Conservation (phyloP, 208 protist species). For the Strigomonas culicis region DNA sequence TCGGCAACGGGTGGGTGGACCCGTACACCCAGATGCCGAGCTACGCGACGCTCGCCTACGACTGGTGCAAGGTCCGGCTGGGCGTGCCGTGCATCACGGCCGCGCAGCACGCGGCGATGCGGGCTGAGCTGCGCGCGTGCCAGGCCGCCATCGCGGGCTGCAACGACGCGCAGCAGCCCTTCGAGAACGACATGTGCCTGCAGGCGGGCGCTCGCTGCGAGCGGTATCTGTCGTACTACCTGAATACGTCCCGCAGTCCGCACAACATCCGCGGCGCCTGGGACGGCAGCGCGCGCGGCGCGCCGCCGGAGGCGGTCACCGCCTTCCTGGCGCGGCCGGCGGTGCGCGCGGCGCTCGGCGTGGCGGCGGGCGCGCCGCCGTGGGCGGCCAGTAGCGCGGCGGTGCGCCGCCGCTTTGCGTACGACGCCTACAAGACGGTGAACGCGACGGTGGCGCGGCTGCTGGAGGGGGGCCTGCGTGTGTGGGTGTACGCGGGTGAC, state of each 20-base stretch:
- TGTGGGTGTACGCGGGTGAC: conserved; percentile 92
- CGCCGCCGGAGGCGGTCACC: conserved; percentile 12
- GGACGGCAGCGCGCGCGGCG: conserved; percentile 20
- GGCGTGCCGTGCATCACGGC: conserved; percentile 48
- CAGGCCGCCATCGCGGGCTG: conserved; percentile 27
- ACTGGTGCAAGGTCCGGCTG: conserved; percentile 44
- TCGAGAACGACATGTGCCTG: conserved; percentile 14
- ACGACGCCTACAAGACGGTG: conserved; percentile 71
- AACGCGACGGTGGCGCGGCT: conserved; percentile 57
- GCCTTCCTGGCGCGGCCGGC: conserved; percentile 38
- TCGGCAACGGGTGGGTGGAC: conserved; percentile 90
- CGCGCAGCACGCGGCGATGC: conserved; percentile 39
- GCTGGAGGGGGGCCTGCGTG: conserved; percentile 55
- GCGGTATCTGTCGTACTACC: conserved; percentile 15
- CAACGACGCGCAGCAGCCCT: conserved; percentile 11
- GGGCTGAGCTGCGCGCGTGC: conserved; percentile 39
- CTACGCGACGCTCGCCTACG: conserved; percentile 57
- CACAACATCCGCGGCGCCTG: conserved; percentile 83
- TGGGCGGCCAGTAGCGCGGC: conserved; percentile 62
- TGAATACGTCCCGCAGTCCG: conserved; percentile 52
- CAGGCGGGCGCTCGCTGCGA: background rate
- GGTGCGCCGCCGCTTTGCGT: conserved; percentile 38
- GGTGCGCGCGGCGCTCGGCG: conserved; percentile 57
- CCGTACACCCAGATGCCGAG: conserved; percentile 64
- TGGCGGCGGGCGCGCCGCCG: conserved; percentile 8